Conservation (phyloP, 2,329 filamentous ascomycete species). For the Colletotrichum sp. region DNA sequence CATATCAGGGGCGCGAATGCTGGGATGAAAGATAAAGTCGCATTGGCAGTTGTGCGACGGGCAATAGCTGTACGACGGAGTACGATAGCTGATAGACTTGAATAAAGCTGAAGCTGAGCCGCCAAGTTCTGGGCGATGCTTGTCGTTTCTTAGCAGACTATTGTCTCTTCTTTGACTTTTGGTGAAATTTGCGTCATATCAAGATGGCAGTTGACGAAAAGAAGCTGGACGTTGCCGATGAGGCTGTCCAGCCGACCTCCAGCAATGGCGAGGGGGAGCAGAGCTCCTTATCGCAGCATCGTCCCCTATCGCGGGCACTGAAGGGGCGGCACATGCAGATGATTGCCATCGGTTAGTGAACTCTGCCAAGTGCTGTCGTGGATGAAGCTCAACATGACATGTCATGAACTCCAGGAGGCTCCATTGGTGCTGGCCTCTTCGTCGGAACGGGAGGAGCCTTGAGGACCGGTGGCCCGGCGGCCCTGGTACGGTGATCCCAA, state of each 20-base stretch:
- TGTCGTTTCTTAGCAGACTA: neutral
- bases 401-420: neutral
- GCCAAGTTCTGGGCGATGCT: neutral
- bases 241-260: neutral
- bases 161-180: fast-evolving
- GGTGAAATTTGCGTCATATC: neutral
- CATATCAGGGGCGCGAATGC: neutral
- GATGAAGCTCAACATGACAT: neutral
- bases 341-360: conserved; percentile 35
- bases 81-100: neutral
- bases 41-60: neutral
- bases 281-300: neutral
- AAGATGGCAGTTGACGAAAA: neutral
- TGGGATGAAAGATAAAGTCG: neutral
- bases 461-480: neutral
- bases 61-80: neutral
- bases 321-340: conserved; percentile 58
- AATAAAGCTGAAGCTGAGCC: neutral
- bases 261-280: neutral
- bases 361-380: fast-evolving
- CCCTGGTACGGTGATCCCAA: neutral
- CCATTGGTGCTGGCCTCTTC: neutral
- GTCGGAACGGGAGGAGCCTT: neutral
- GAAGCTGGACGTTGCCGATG: neutral
- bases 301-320: neutral